Evolutionary conservation across 805 yeast genomes (phyloP), one percentile per base, ranked within the genome.

Genomic region (Sugiyamaella valdiviana): DNA sequence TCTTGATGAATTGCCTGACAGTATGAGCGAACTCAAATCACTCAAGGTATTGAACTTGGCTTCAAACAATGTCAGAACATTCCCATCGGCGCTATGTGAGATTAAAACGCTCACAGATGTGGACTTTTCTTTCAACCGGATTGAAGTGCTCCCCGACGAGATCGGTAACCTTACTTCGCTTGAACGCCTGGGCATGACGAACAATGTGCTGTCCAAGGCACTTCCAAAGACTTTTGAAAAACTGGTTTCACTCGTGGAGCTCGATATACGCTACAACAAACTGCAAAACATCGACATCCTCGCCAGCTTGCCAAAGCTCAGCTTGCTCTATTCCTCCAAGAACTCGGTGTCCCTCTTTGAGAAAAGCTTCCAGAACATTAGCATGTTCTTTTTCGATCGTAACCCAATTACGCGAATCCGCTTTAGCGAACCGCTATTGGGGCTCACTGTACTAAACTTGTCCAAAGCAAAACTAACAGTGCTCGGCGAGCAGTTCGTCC

Each of bases 391-490:
- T 59, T 70, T 89, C 42, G 89, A 85, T 61, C 78, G 84, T 61
- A 90, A 89, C 63, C 97, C 96, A 4, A 78, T 89, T 48, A 88
- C 96, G 0, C 74, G 77, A 49, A 74, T 86, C 53, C 71, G 71
- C 23, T 76, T 81, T 52, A 68, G 67, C 35, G 78, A 77, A 29
- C 63, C 68, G 15, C 77, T 86, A 63, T 71, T 73, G 9, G 74
- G 78, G 52, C 71, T 89, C 63, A 82, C 88, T 1, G 78, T 80
- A 15, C 71, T 93, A 43, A 88, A 88, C 52, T 69, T 93, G 46
- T 79, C 85, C 7, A 85, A 84, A 59, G 96, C 96, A 1, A 88
- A 86, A 58, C 69, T 93, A 43, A 79, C 96, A 0, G 73, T 85
- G 5, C 70, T 93, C 23, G 83, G 90, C 0, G 72, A 77, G 6